Conservation (phyloP, 441 rosid genomes). For the Gossypium trilobum region DNA sequence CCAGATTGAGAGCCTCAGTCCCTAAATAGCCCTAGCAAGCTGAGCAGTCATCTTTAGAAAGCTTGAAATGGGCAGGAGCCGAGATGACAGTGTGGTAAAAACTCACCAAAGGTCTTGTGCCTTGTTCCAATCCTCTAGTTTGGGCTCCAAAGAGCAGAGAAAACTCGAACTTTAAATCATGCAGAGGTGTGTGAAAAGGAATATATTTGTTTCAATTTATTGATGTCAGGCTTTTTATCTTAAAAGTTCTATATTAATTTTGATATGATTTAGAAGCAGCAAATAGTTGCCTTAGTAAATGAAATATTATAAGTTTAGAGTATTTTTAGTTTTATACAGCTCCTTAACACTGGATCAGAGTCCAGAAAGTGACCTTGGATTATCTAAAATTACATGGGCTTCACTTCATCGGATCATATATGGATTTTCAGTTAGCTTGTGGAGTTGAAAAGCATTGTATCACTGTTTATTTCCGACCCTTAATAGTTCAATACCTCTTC, state of each 20-base stretch:
- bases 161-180: too few relatives aligned
- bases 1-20: too few relatives aligned
- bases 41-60: too few relatives aligned
- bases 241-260: background rate
- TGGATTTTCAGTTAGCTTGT: background rate
- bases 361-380: background rate
- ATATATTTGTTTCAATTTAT: background rate
- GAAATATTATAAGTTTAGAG: background rate
- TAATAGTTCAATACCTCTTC: background rate
- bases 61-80: too few relatives aligned
- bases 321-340: background rate
- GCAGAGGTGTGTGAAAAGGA: too few relatives aligned
- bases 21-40: too few relatives aligned
- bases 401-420: background rate
- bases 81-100: too few relatives aligned
- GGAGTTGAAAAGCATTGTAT: background rate
- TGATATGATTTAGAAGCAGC: background rate
- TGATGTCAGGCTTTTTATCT: background rate
- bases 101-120: too few relatives aligned
- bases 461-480: background rate
- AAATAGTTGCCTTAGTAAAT: background rate
- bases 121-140: too few relatives aligned
- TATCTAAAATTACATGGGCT: background rate
- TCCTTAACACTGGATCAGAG: background rate
- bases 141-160: too few relatives aligned